Conservation (phyloP, 2,329 filamentous ascomycete species). For the Rhexocercosporidium sp. region DNA sequence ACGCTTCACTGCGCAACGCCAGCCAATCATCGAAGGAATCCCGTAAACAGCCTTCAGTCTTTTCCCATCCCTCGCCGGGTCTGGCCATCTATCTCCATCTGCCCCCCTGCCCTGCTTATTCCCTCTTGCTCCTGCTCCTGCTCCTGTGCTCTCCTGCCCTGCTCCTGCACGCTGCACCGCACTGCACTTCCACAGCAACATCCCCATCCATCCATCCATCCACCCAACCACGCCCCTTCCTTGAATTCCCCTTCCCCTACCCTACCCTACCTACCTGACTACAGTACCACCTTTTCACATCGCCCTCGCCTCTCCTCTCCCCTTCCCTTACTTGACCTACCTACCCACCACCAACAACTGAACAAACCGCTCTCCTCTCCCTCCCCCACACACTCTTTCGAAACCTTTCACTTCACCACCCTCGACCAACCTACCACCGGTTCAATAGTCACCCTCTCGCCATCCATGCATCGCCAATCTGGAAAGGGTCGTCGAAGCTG, state of each 20-base stretch:
- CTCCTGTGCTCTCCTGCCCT: slow-evolving; percentile 12
- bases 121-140: slow-evolving; percentile 10
- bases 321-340: slow-evolving; percentile 7
- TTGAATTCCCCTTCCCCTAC: no score
- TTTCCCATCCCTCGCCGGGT: not conserved
- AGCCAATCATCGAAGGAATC: not conserved
- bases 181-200: slow-evolving; percentile 6
- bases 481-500: slow-evolving; percentile 32
- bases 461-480: slow-evolving; percentile 37
- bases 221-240: slow-evolving; percentile 17
- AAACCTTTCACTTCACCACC: not conserved
- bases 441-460: slow-evolving; percentile 2
- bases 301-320: not conserved
- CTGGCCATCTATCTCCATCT: not conserved
- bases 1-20: not conserved
- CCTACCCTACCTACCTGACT: not conserved
- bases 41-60: not conserved
- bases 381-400: not conserved
- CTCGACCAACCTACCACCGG: not conserved
- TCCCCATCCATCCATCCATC: no score
- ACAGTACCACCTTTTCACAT: not conserved
- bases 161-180: slow-evolving; percentile 9
- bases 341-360: not conserved
- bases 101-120: not conserved
- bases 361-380: not conserved